Conservation (phyloP, 1,284 basidiomycete species). For the Puccinia polysora region DNA sequence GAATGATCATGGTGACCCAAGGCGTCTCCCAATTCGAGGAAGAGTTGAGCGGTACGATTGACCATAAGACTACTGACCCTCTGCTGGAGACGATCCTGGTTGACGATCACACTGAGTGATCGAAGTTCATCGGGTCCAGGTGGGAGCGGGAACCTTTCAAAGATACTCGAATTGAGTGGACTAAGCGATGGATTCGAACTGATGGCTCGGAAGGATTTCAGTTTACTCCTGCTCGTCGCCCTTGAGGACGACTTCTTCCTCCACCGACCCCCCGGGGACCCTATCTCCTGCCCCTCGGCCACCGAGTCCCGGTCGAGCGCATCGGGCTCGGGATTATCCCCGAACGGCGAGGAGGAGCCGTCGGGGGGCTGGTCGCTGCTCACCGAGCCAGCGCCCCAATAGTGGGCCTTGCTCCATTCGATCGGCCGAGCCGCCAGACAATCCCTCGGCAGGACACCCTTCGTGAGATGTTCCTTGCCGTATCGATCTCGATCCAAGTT, state of each 20-base stretch:
- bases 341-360: background rate
- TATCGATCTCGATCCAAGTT: conserved; percentile 25
- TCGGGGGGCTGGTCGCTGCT: background rate
- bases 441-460: conserved; percentile 41
- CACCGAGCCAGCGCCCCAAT: background rate
- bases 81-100: background rate
- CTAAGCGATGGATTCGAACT: conserved; percentile 10
- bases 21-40: conserved; percentile 33
- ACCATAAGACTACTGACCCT: conserved; percentile 34
- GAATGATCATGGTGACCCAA: background rate
- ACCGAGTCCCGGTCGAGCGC: no score
- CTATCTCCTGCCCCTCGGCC: no score
- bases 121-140: conserved; percentile 4
- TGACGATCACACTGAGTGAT: no score
- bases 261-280: no score
- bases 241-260: no score
- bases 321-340: no score
- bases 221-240: no score
- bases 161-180: conserved; percentile 17
- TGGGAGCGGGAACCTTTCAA: conserved; percentile 22
- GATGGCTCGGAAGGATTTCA: conserved; percentile 23
- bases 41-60: conserved; percentile 30
- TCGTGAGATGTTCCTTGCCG: background rate
- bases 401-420: background rate
- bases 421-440: conserved; percentile 18